Conservation (phyloP, 2,329 filamentous ascomycete genomes). For the Pseudocercospora musae region DNA sequence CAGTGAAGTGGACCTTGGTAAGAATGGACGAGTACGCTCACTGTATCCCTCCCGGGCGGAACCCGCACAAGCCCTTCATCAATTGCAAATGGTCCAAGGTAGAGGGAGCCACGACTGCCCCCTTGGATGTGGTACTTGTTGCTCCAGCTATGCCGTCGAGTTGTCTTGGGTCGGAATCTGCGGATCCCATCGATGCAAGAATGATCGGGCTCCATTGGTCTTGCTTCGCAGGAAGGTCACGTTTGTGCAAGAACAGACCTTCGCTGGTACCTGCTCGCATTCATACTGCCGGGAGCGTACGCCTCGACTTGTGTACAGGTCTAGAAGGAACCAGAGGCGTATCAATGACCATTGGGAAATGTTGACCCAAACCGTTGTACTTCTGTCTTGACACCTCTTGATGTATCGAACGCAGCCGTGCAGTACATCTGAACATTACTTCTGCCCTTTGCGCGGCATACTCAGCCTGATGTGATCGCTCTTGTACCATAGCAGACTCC, state of each 20-base stretch:
- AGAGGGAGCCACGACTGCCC: constrained; percentile 22
- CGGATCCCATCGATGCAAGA: constrained; percentile 36
- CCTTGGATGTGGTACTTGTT: constrained; percentile 27
- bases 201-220: constrained; percentile 33
- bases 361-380: background rate
- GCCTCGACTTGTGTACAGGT: constrained; percentile 2
- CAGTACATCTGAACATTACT: background rate
- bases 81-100: constrained; percentile 25
- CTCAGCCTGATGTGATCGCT: background rate
- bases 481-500: background rate
- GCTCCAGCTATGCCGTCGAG: constrained; percentile 27
- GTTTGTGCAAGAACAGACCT: constrained; percentile 40
- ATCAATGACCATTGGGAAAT: constrained; percentile 9
- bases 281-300: constrained; percentile 35
- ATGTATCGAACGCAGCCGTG: background rate
- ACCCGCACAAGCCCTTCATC: constrained; percentile 24
- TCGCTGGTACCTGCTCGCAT: constrained; percentile 42
- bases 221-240: constrained; percentile 31
- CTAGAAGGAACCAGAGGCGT: background rate
- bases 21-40: background rate
- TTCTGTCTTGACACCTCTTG: background rate
- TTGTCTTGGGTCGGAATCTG: constrained; percentile 26
- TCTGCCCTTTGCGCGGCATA: background rate
- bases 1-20: background rate
- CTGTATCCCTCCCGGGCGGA: constrained; percentile 15